Conservation (phyloP, 805 yeast species). For the Jamesozyma rosinii region DNA sequence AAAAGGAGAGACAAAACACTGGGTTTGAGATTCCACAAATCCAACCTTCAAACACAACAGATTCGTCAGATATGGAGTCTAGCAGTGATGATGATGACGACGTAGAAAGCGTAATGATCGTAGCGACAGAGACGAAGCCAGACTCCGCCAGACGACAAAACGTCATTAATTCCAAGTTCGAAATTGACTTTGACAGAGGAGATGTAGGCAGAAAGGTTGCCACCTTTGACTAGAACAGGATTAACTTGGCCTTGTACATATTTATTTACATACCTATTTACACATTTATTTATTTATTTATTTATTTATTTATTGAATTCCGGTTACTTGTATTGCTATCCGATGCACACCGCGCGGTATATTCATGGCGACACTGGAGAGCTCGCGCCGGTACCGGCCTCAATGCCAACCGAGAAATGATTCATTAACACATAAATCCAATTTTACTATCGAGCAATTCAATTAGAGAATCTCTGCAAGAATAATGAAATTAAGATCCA, state of each 20-base stretch:
- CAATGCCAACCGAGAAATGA: not conserved
- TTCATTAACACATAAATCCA: not conserved
- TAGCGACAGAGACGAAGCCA: constrained; percentile 6
- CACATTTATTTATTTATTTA: not conserved
- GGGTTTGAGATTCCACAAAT: constrained; percentile 23
- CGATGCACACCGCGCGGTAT: no score
- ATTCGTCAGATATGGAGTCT: constrained; percentile 6
- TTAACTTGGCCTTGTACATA: not conserved
- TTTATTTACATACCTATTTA: not conserved
- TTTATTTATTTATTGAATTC: no score
- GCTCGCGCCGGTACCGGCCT: not conserved
- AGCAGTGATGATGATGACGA: not conserved
- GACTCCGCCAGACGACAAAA: constrained; percentile 14
- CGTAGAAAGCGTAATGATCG: constrained; percentile 1
- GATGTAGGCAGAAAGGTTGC: constrained; percentile 33
- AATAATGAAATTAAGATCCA: no score
- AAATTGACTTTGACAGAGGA: constrained; percentile 35
- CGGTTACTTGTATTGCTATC: no score
- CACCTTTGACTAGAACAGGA: constrained; percentile 10
- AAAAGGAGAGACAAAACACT: constrained; percentile 21
- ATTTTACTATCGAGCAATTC: not conserved
- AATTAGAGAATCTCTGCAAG: no score
- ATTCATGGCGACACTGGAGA: no score
- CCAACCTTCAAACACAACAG: constrained; percentile 8
- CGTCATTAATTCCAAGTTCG: constrained; percentile 27